These are phyloP conservation scores for Termitomyces sp. DNA, from an alignment of 768 basidiomycete species.

Conservation along the genomic window DNA sequence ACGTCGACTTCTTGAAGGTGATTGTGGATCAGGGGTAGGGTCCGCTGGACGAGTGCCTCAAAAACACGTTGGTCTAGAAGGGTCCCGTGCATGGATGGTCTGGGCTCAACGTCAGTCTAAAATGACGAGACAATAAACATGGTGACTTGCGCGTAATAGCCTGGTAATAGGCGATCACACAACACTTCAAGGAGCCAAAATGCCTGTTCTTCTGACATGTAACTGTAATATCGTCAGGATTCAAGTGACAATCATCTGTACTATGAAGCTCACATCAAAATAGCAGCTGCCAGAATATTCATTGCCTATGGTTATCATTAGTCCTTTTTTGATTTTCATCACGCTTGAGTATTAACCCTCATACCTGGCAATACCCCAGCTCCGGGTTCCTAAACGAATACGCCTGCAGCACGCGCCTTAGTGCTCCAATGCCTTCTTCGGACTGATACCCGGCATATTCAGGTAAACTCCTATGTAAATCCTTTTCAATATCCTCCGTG, in stretches of 20 bases:
- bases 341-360: conserved; percentile 10
- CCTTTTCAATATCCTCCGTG: conserved; percentile 99
- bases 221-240: conserved; percentile 41
- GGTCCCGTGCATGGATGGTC: conserved; percentile 98
- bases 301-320: conserved; percentile 55
- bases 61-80: conserved; percentile 98
- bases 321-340: conserved; percentile 2
- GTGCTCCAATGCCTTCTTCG: conserved; percentile 76
- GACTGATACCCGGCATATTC: conserved; percentile 96
- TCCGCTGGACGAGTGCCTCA: conserved; percentile 84
- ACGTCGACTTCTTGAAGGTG: conserved; percentile 91
- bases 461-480: conserved; percentile 90
- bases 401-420: conserved; percentile 88
- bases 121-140: neutral
- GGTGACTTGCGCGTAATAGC: conserved; percentile 83
- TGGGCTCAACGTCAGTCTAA: conserved; percentile 22
- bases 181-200: conserved; percentile 96
- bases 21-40: conserved; percentile 90
- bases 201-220: conserved; percentile 98
- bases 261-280: conserved; percentile 64
- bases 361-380: conserved; percentile 88
- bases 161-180: conserved; percentile 90
- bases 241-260: neutral
- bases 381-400: conserved; percentile 96
- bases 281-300: conserved; percentile 96